A percentile compares a stretch with the other conserved stretches of the same genome.
These are phyloP conservation scores for Arachis monticola DNA, from an alignment of 331 rosid genomes.

Conservation along the genomic window DNA sequence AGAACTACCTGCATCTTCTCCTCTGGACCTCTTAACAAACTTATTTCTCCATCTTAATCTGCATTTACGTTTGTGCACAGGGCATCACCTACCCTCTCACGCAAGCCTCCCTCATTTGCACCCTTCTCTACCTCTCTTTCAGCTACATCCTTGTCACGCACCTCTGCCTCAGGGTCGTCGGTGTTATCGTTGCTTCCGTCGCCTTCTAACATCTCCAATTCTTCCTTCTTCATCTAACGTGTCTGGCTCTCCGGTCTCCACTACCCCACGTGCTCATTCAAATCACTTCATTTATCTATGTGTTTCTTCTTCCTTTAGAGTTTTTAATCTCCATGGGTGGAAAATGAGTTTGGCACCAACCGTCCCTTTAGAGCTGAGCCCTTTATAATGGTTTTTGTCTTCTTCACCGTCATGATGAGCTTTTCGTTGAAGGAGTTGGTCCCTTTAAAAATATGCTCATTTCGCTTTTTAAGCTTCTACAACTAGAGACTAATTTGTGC, in stretches of 20 bases:
- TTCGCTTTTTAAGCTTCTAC: no score
- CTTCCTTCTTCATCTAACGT: constrained; percentile 36
- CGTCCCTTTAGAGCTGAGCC: constrained; percentile 50
- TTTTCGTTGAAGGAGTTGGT: no score
- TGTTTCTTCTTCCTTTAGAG: constrained; percentile 75
- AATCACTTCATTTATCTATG: no score
- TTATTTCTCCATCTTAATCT: no score
- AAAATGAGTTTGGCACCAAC: constrained; percentile 81
- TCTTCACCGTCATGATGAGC: constrained; percentile 55
- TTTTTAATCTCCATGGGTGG: constrained; percentile 85
- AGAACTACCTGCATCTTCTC: constrained; percentile 55
- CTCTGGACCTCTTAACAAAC: constrained; percentile 82
- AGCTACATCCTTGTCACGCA: constrained; percentile 52
- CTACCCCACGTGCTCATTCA: constrained; percentile 72
- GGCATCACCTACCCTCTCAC: constrained; percentile 71
- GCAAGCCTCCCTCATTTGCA: constrained; percentile 61
- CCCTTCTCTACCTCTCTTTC: constrained; percentile 58
- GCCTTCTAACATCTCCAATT: constrained; percentile 55
- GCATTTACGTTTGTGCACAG: no score
- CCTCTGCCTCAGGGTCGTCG: constrained; percentile 56
- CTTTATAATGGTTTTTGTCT: constrained; percentile 63
- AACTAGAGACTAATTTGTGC: no score
- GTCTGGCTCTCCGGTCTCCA: constrained; percentile 25
- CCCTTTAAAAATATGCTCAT: no score
- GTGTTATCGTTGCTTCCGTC: constrained; percentile 72